Evolutionary conservation across 2,329 filamentous ascomycete species (phyloP).

Genomic region (Neopestalotiopsis sp.): DNA sequence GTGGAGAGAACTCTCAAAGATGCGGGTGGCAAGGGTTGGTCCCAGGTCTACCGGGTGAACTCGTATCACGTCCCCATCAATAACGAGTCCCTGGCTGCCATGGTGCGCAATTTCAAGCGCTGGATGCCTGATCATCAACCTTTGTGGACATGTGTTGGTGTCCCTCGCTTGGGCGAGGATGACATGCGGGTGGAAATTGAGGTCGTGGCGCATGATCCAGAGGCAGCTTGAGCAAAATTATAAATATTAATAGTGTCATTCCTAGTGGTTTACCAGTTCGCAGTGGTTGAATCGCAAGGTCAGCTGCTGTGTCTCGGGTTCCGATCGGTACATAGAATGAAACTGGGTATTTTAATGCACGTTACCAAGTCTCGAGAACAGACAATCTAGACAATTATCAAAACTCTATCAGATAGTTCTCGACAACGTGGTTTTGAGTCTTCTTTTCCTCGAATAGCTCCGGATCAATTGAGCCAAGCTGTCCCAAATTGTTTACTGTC

Average conservation of each 20-base stretch:
- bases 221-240: neutral
- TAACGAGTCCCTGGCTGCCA: conserved; percentile 42
- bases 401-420: neutral
- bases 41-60: conserved; percentile 56
- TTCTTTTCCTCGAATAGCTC: neutral
- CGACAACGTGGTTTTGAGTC: neutral
- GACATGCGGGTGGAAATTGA: conserved; percentile 65
- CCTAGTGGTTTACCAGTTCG: neutral
- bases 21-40: conserved; percentile 60
- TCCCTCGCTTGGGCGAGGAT: conserved; percentile 48
- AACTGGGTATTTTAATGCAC: neutral
- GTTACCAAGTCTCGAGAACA: neutral
- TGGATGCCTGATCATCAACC: conserved; percentile 58
- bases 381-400: neutral
- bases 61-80: conserved; percentile 49
- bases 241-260: neutral
- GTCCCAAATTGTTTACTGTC: neutral
- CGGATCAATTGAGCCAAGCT: neutral
- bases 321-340: neutral
- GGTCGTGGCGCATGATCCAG: conserved; percentile 43
- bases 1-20: conserved; percentile 54
- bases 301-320: neutral
- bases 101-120: conserved; percentile 52
- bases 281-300: neutral
- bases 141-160: conserved; percentile 58